Conservation (phyloP, 1,284 basidiomycete genomes). For the Ceratobasidium sp. region DNA sequence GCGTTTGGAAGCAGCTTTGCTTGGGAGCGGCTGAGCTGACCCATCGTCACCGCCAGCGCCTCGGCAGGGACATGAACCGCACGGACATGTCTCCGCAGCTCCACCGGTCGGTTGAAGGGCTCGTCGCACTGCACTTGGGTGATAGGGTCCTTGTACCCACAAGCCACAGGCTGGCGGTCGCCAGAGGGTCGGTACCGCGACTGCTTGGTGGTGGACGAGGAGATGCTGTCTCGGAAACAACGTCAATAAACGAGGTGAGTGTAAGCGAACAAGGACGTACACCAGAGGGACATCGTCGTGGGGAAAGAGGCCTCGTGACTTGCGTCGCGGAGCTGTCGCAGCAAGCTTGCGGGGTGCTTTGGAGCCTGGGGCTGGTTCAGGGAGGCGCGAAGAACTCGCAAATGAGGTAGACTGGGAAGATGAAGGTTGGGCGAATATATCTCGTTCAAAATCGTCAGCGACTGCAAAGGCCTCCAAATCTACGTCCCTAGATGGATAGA, state of each 20-base stretch:
- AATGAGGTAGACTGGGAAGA: conserved; percentile 1
- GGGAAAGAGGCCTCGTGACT: conserved; percentile 36
- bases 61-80: conserved; percentile 37
- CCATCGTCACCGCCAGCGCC: conserved; percentile 36
- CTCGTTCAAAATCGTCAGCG: conserved; percentile 26
- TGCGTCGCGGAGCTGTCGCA: conserved; percentile 32
- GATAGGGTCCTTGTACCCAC: conserved; percentile 43
- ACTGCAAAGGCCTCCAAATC: conserved; percentile 17
- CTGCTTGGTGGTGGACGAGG: conserved; percentile 33
- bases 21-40: conserved; percentile 37
- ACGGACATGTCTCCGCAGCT: conserved; percentile 39
- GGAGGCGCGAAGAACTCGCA: conserved; percentile 17
- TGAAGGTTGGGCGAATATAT: neutral
- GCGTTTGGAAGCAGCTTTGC: conserved; percentile 32
- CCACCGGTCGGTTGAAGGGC: conserved; percentile 41
- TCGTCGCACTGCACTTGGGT: conserved; percentile 41
- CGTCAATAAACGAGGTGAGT: neutral
- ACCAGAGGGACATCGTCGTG: conserved; percentile 39
- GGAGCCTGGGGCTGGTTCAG: neutral
- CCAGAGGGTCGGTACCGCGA: conserved; percentile 41
- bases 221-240: conserved; percentile 24
- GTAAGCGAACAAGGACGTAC: conserved; percentile 8
- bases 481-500: conserved; percentile 8
- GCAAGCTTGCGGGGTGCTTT: conserved; percentile 26
- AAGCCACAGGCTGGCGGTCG: conserved; percentile 36